Evolutionary conservation across 1,139 yeast species (phyloP), one percentile per base, ranked within the genome.

Genomic region (Debaryomyces psychrophilus): DNA sequence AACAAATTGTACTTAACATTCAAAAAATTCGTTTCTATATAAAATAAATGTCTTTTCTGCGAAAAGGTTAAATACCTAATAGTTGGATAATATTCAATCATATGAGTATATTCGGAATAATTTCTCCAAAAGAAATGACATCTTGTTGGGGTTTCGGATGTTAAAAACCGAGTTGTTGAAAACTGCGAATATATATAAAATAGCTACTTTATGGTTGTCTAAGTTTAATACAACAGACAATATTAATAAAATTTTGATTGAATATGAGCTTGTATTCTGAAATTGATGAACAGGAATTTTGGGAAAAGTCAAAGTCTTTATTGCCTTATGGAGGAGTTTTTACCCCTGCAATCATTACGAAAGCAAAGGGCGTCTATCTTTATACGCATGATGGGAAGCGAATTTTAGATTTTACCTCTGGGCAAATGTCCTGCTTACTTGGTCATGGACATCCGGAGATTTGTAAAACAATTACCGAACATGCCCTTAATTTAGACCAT

Each of bases 391-490:
- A 41, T 8, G 41, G 59, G 22, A 51, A 40, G 22, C 50, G 52
- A 26, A 59, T 58, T 18, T 39, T 57, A 9, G 61, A 58, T 37
- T 58, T 59, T 41, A 58, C 62, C 7, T 59, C 63, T 0, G 63
- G 62, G 4, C 62, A 59, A 38, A 38, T 38, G 42, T 38, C 62
- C 3, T 57, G 60, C 39, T 45, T 58, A 37, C 44, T 59, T 40
- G 62, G 62, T 4, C 61, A 59, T 42, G 54, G 61, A 27, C 51
- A 58, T 37, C 55, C 53, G 5, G 62, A 59, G 43, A 52, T 59
- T 6, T 49, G 49, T 12, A 41, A 54, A 27, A 44, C 48, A 1
- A 58, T 59, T 35, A 39, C 56, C 1, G 44, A 52, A 3, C 49
- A 50, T 41, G 57, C 61, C 8, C 25, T 44, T 22, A 51, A 55